These are phyloP conservation scores for Populus davidiana DNA, from an alignment of 345 rosid genomes.

Conservation along the genomic window DNA sequence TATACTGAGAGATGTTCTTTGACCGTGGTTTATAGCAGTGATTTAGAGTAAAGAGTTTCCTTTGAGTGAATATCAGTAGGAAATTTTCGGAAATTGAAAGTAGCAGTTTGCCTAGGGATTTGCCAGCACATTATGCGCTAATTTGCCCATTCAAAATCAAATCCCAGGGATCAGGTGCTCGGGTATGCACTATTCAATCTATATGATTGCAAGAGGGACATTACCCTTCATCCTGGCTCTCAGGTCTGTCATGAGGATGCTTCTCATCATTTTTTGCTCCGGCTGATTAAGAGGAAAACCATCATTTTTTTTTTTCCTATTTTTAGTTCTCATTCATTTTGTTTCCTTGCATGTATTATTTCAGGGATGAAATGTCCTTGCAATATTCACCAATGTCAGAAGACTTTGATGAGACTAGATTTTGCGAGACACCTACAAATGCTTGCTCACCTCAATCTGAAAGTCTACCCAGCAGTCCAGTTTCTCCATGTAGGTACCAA, in stretches of 20 bases:
- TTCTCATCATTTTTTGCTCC: background rate
- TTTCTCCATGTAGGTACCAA: constrained; percentile 72
- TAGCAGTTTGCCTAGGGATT: background rate
- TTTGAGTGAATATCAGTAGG: background rate
- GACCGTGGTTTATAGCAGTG: background rate
- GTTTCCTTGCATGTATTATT: constrained; percentile 1
- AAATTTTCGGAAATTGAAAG: background rate
- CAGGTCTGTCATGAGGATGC: background rate
- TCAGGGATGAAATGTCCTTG: constrained; percentile 77
- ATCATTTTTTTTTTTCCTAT: background rate
- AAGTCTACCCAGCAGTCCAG: constrained; percentile 79
- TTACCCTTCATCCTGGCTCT: background rate
- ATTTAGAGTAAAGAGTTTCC: background rate
- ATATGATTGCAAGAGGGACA: background rate
- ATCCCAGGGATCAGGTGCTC: background rate
- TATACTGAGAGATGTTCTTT: background rate
- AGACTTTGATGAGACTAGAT: constrained; percentile 73
- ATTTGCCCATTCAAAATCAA: background rate
- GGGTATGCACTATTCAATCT: background rate
- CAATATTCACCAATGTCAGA: constrained; percentile 98
- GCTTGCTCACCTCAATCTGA: constrained; percentile 65
- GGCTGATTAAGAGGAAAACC: background rate
- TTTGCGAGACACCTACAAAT: constrained; percentile 47
- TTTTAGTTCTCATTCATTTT: background rate
- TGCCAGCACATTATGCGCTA: background rate